Evolutionary conservation across 495 filamentous ascomycete genomes (phyloP).

Genomic region (Penicillium daleae): DNA sequence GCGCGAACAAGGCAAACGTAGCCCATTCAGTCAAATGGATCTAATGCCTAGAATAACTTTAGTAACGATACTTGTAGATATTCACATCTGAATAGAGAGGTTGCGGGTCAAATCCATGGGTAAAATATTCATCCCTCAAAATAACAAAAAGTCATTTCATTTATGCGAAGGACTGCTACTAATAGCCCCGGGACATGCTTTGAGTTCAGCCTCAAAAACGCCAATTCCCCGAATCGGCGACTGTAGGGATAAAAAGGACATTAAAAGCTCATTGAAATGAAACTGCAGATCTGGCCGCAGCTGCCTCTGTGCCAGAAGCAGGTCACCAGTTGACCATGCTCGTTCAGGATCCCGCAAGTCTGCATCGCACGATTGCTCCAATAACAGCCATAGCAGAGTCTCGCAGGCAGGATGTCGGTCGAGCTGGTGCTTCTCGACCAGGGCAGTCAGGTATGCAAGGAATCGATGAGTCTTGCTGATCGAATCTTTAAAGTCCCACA

Average conservation of each 20-base stretch:
- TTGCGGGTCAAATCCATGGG: background rate
- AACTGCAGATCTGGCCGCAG: constrained; percentile 48
- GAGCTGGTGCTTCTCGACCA: constrained; percentile 39
- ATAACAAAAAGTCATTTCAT: constrained; percentile 1
- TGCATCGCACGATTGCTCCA: constrained; percentile 43
- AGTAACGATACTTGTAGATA: too few relatives aligned
- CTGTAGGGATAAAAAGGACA: constrained; percentile 42
- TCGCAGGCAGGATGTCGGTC: constrained; percentile 47
- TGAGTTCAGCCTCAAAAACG: constrained; percentile 40
- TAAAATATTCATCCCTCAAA: background rate
- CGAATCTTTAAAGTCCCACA: constrained; percentile 45
- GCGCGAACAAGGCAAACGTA: background rate
- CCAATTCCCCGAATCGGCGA: constrained; percentile 40
- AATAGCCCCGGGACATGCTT: background rate
- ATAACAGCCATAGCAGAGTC: constrained; percentile 47
- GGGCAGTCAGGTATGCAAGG: constrained; percentile 30
- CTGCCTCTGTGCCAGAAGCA: constrained; percentile 42
- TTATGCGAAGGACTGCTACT: background rate
- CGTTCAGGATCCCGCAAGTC: constrained; percentile 46
- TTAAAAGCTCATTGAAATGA: constrained; percentile 49
- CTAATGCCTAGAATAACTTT: too few relatives aligned
- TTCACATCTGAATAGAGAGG: background rate
- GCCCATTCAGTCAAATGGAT: background rate
- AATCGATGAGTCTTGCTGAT: constrained; percentile 40
- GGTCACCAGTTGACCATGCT: constrained; percentile 44